These are phyloP conservation scores for Zalaria sp. DNA, from an alignment of 2,329 filamentous ascomycete genomes.

Conservation along the genomic window DNA sequence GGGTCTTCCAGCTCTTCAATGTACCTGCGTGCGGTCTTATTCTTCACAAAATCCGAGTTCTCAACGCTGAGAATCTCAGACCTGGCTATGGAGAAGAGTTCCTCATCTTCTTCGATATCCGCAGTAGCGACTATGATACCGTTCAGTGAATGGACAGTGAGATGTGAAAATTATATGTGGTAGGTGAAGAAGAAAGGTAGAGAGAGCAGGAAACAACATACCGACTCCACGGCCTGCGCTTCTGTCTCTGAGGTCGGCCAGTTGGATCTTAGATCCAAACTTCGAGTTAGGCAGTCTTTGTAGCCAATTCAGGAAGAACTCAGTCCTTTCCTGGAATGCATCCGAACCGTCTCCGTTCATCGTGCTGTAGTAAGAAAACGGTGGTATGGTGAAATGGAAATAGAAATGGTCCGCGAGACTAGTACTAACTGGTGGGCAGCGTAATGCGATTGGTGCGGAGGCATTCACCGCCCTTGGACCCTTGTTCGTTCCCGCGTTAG, in stretches of 20 bases:
- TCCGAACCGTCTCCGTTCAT: neutral
- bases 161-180: neutral
- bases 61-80: slow-evolving; percentile 54
- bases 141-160: neutral
- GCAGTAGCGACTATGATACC: slow-evolving; percentile 40
- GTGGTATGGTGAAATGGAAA: too few species aligned
- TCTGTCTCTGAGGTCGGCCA: slow-evolving; percentile 42
- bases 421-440: too few species aligned
- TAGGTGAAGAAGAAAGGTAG: neutral
- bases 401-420: too few species aligned
- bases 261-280: slow-evolving; percentile 42
- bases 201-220: neutral
- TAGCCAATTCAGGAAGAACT: slow-evolving; percentile 43
- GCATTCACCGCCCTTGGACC: slow-evolving; percentile 1
- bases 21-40: slow-evolving; percentile 21
- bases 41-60: slow-evolving; percentile 52
- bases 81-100: slow-evolving; percentile 69
- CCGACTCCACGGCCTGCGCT: slow-evolving; percentile 46
- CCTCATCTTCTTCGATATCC: slow-evolving; percentile 59
- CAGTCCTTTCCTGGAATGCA: neutral
- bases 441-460: too few species aligned
- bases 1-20: slow-evolving; percentile 23
- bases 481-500: neutral
- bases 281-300: slow-evolving; percentile 33
- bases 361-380: too few species aligned